These are phyloP conservation scores for Fraxinus baroniana DNA, from an alignment of 305 asterid genomes.

Conservation along the genomic window DNA sequence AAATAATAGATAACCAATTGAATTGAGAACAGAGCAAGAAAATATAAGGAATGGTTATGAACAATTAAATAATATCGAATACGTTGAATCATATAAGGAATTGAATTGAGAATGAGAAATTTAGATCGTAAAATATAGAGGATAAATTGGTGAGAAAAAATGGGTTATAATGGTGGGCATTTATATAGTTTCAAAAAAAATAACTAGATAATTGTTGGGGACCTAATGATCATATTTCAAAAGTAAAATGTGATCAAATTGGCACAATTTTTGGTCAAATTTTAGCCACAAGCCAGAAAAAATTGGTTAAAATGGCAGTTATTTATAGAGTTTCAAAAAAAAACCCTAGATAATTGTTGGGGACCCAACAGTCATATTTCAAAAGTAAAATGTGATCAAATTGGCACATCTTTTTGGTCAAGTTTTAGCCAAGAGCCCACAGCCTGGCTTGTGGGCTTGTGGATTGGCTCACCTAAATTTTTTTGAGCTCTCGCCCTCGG, in stretches of 20 bases:
- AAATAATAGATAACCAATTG: background rate
- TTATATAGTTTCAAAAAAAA: too few species aligned
- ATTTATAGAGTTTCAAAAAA: too few species aligned
- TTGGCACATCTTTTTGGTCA: background rate
- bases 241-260: background rate
- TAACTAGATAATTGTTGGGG: background rate
- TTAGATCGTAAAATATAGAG: background rate
- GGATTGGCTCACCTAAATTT: background rate
- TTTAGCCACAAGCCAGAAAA: too few species aligned
- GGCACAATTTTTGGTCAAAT: too few species aligned
- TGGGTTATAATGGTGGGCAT: background rate
- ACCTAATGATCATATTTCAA: background rate
- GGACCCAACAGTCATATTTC: too few species aligned
- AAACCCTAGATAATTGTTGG: too few species aligned
- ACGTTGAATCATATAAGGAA: background rate
- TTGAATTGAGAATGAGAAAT: background rate
- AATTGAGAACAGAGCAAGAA: background rate
- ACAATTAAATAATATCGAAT: too few species aligned
- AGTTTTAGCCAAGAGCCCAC: background rate
- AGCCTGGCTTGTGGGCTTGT: too few species aligned
- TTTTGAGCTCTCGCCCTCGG: too few species aligned
- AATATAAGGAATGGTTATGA: background rate
- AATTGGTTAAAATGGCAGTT: too few species aligned
- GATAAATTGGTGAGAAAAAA: background rate
- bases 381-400: background rate